Base-by-base conservation (phyloP, 345 rosid genomes). In the Eutrema japonicum region DNA sequence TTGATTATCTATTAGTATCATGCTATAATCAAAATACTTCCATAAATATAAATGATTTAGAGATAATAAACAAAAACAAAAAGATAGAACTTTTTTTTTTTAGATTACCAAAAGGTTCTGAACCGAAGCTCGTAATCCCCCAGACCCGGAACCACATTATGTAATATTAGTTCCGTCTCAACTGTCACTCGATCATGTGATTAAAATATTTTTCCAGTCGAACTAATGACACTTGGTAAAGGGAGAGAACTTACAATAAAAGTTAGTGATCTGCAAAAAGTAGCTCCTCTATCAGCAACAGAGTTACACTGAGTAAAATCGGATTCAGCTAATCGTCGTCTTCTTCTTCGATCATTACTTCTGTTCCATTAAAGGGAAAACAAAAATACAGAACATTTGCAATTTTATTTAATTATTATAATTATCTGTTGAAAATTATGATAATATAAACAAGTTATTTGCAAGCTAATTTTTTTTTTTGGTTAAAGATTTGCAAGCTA, bases 191-290 rank as follows among this genome's bases (percentile, higher is more conserved):
- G 22, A 18, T 18, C 22, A 18, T 18, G 22, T 18, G 22, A 18
- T 1, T 18, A 18, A 18, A 18, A 0, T 18, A 18, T 0, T 18
- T 18, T 18, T 18, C 1, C 22, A 18, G 22, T 18, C 22, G 22
- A 18, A 1, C 22, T 18, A 18, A 18, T 18, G 1, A 18, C 22
- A 18, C 1, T 18, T 18, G 22, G 22, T 18, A 18, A 18, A 22
- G 36, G 32, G 43, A 49, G 16, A 49, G 7, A 45, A 85, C 93
- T 74, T 77, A 91, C 98, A 7, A 74, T 76, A 11, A 91, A 72
- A 51, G 91, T 96, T 68, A 89, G 66, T 3, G 83, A 77, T 56
- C 91, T 82, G 82, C 87, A 91, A 66, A 81, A 84, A 8, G 82
- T 69, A 29, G 86, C 88, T 42, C 81, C 85, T 70, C 83, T 78